Evolutionary conservation across 2,329 filamentous ascomycete genomes (phyloP).

Genomic region (Alternaria infectoria): DNA sequence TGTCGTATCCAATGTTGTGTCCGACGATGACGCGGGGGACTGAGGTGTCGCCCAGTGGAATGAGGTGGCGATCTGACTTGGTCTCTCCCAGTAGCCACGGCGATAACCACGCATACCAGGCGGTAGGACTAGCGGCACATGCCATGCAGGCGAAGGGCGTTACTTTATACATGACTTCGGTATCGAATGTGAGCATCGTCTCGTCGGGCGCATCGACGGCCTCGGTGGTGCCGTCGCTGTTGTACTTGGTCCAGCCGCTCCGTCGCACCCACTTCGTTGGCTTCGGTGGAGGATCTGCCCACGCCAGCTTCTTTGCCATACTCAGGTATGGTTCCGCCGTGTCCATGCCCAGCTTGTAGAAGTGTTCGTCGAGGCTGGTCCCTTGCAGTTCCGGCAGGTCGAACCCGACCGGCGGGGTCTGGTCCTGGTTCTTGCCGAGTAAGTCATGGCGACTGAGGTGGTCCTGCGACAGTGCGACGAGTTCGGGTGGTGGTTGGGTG

Average conservation of each 20-base stretch:
- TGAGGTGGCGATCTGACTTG: conserved; percentile 76
- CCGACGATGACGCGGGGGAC: conserved; percentile 82
- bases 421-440: conserved; percentile 87
- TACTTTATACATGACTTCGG: conserved; percentile 95
- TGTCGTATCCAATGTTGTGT: conserved; percentile 95
- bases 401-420: conserved; percentile 75
- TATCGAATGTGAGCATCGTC: conserved; percentile 87
- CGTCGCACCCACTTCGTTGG: conserved; percentile 75
- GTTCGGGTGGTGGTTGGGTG: conserved; percentile 66
- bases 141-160: conserved; percentile 96
- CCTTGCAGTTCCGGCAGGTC: conserved; percentile 83
- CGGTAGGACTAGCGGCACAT: conserved; percentile 84
- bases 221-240: conserved; percentile 74
- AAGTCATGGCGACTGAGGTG: conserved; percentile 87
- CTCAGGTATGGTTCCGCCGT: conserved; percentile 83
- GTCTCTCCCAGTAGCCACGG: conserved; percentile 91
- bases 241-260: conserved; percentile 96
- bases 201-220: conserved; percentile 78
- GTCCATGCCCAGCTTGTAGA: conserved; percentile 84
- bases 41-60: conserved; percentile 81
- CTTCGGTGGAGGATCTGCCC: conserved; percentile 62
- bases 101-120: conserved; percentile 98
- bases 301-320: conserved; percentile 76
- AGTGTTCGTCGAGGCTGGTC: conserved; percentile 87
- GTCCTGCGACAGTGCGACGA: conserved; percentile 80